phyloP scores from a whole-genome alignment of 1,139 yeast species.

The Hyphopichia wangnamkhiaoensis region DNA sequence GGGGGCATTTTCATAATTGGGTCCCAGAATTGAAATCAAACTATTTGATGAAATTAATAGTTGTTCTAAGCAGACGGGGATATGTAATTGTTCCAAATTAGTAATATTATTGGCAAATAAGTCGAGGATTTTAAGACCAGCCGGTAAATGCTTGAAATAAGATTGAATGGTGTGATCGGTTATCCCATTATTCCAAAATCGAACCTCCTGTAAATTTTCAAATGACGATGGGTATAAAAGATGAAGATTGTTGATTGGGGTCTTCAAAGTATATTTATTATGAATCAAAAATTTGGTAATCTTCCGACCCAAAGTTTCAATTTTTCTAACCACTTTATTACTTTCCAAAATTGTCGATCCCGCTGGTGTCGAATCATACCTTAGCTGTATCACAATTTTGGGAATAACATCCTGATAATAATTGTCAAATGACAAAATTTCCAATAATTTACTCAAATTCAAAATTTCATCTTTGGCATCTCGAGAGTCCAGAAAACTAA shows the following conservation, averaged over 20 bases:
- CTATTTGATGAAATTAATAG: constrained; percentile 19
- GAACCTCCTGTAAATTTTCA: constrained; percentile 16
- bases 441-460: constrained; percentile 16
- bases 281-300: constrained; percentile 16
- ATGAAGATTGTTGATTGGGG: constrained; percentile 6
- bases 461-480: constrained; percentile 6
- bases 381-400: constrained; percentile 14
- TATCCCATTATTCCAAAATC: constrained; percentile 20
- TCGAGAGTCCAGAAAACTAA: constrained; percentile 6
- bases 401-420: constrained; percentile 15
- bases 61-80: constrained; percentile 16
- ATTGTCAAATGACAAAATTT: constrained; percentile 19
- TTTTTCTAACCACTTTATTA: constrained; percentile 13
- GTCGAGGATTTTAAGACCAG: constrained; percentile 15
- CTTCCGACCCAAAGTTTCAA: constrained; percentile 16
- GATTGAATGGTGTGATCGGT: constrained; percentile 11
- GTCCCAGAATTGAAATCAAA: constrained; percentile 16
- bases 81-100: constrained; percentile 12
- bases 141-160: constrained; percentile 8
- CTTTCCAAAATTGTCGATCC: constrained; percentile 4
- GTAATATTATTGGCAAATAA: constrained; percentile 21
- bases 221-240: constrained; percentile 13
- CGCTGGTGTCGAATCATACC: constrained; percentile 13
- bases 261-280: constrained; percentile 5
- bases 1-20: constrained; percentile 11